A percentile compares a stretch with the other conserved stretches of the same genome.
Evolutionary conservation across 2,329 filamentous ascomycete genomes (phyloP).

Genomic region (Aspergillus sp.): DNA sequence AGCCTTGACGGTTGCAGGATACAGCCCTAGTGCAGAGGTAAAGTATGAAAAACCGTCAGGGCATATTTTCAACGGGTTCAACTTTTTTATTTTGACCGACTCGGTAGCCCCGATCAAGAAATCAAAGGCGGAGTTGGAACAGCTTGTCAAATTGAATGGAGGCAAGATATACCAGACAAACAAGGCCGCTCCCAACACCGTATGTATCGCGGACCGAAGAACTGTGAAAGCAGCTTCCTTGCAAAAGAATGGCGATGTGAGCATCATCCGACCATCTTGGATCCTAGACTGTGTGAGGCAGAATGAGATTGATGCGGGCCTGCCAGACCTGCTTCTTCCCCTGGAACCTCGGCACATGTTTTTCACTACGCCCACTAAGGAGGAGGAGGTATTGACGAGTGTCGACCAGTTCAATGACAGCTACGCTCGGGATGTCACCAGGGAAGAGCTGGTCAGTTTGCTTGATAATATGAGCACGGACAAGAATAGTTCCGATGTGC

Average conservation of each 20-base stretch:
- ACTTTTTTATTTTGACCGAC: constrained; percentile 81
- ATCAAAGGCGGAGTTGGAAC: constrained; percentile 76
- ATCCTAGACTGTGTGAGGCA: constrained; percentile 75
- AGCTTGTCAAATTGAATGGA: constrained; percentile 78
- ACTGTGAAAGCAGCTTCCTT: constrained; percentile 80
- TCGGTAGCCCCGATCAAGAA: constrained; percentile 69
- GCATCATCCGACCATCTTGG: constrained; percentile 80
- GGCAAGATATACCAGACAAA: constrained; percentile 77
- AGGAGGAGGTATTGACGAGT: constrained; percentile 59
- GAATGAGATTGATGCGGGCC: constrained; percentile 55
- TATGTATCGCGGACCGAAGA: constrained; percentile 77
- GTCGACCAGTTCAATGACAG: constrained; percentile 81
- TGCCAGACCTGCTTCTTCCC: constrained; percentile 63
- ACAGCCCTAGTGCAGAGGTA: constrained; percentile 53
- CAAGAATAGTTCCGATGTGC: constrained; percentile 29
- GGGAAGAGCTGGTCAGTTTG: constrained; percentile 60
- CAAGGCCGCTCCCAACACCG: constrained; percentile 60
- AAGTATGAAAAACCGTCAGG: constrained; percentile 61
- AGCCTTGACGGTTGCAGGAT: constrained; percentile 72
- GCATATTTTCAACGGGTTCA: constrained; percentile 71
- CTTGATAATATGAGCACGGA: constrained; percentile 42
- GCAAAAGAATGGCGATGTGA: constrained; percentile 68
- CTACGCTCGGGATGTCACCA: constrained; percentile 69
- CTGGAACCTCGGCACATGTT: constrained; percentile 71
- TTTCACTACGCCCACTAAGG: constrained; percentile 61